phyloP scores from a whole-genome alignment of 108 stramenopile genomes.

The Stephanodiscus triporus region DNA sequence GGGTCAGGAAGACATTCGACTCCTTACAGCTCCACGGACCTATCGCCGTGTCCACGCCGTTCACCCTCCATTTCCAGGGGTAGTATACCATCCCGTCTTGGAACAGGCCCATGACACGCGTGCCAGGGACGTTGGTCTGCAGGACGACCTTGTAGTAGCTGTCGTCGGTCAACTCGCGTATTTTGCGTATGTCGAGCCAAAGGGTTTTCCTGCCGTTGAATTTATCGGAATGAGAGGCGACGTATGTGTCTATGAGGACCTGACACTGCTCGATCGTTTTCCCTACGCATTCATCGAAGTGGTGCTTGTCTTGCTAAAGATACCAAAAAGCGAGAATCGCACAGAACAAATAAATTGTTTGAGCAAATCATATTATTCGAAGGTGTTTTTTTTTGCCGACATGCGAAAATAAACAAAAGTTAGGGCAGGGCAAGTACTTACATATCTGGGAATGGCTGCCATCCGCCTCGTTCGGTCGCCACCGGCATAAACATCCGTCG shows the following conservation, averaged over 20 bases:
- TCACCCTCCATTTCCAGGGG: constrained; percentile 31
- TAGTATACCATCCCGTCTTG: constrained; percentile 32
- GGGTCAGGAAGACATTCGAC: background rate
- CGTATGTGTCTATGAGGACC: constrained; percentile 8
- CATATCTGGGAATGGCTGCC: constrained; percentile 4
- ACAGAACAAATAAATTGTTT: no score
- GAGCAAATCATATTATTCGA: no score
- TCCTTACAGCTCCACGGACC: constrained; percentile 35
- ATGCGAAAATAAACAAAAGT: no score
- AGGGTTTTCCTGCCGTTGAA: constrained; percentile 13
- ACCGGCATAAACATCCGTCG: background rate
- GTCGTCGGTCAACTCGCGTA: constrained; percentile 24
- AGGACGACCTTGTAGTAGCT: constrained; percentile 36
- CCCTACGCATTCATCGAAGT: constrained; percentile 30
- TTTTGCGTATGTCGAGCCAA: constrained; percentile 12
- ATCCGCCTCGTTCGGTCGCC: background rate
- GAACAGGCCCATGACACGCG: constrained; percentile 13
- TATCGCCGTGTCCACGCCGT: constrained; percentile 1
- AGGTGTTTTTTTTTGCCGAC: no score
- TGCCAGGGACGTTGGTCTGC: constrained; percentile 12
- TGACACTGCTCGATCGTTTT: constrained; percentile 20
- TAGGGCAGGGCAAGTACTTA: background rate
- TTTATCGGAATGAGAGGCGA: background rate
- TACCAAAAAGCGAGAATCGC: background rate
- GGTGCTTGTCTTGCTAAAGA: constrained; percentile 15